Conservation (phyloP, 164 flowering plant species). For the Magnolia officinalis region DNA sequence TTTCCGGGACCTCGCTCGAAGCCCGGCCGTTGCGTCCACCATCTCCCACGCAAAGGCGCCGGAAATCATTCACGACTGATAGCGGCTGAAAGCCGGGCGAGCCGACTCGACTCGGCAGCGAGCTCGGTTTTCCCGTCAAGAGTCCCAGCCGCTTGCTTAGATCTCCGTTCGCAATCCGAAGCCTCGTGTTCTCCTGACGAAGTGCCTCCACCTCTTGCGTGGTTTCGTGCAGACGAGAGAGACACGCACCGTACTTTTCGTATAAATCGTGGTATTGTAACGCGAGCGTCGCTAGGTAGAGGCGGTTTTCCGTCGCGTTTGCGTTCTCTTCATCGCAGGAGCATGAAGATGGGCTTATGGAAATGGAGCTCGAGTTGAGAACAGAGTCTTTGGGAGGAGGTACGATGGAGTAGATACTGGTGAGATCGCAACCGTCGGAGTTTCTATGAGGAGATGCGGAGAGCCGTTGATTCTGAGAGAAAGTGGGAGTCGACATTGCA, state of each 20-base stretch:
- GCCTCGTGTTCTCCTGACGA: conserved; percentile 57
- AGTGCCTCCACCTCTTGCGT: conserved; percentile 45
- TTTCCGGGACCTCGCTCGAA: conserved; percentile 20
- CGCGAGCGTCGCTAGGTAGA: conserved; percentile 34
- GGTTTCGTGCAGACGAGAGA: conserved; percentile 49
- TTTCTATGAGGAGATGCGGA: conserved; percentile 1
- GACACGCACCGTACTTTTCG: conserved; percentile 46
- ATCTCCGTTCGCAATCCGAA: conserved; percentile 47
- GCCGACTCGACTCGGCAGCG: conserved; percentile 21
- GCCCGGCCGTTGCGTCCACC: conserved; percentile 9
- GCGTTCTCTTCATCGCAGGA: conserved; percentile 20
- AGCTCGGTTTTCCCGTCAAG: conserved; percentile 22
- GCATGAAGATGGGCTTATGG: conserved; percentile 24
- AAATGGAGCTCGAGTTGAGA: conserved; percentile 16
- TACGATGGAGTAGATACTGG: conserved; percentile 26
- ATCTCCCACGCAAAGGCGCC: conserved; percentile 17
- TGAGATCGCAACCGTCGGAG: conserved; percentile 13
- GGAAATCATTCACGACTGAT: conserved; percentile 29
- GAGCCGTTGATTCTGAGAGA: conserved; percentile 4
- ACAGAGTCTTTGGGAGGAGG: conserved; percentile 22
- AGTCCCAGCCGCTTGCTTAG: conserved; percentile 45
- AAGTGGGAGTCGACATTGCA: conserved; percentile 6
- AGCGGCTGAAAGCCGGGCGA: conserved; percentile 17
- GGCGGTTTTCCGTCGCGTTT: conserved; percentile 20
- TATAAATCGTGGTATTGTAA: conserved; percentile 57